phyloP scores from a whole-genome alignment of 345 rosid species.

The Psidium friedrichsthalianum region DNA sequence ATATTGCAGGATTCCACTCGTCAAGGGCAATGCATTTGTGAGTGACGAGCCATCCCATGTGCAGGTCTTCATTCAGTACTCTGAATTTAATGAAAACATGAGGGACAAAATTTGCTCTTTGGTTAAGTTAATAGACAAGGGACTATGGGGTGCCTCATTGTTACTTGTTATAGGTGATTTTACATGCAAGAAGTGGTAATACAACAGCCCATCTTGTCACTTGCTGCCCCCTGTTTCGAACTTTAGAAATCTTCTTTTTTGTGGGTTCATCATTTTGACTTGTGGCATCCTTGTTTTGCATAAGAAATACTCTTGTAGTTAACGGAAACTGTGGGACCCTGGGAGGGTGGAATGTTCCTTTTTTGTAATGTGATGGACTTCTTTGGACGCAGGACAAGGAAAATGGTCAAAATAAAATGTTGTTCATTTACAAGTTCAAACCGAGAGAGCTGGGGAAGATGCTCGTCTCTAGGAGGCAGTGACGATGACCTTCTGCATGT shows the following conservation, averaged over 20 bases:
- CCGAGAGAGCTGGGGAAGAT: slow-evolving; percentile 98
- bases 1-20: neutral
- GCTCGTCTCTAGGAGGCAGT: slow-evolving; percentile 86
- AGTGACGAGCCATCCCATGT: neutral
- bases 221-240: neutral
- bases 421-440: slow-evolving; percentile 92
- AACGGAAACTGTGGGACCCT: neutral
- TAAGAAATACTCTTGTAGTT: neutral
- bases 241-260: neutral
- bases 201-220: neutral
- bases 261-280: neutral
- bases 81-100: neutral
- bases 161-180: neutral
- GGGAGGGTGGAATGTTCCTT: neutral
- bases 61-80: neutral
- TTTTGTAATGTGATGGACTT: neutral
- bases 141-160: neutral
- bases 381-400: slow-evolving; percentile 44
- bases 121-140: neutral
- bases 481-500: slow-evolving; percentile 58
- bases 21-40: neutral
- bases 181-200: neutral
- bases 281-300: neutral
- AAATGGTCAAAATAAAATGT: slow-evolving; percentile 45
- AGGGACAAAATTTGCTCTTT: neutral